A percentile compares a stretch with the other conserved stretches of the same genome.
Evolutionary conservation across 2,329 filamentous ascomycete species (phyloP).

Genomic region (Xylaria sp.): DNA sequence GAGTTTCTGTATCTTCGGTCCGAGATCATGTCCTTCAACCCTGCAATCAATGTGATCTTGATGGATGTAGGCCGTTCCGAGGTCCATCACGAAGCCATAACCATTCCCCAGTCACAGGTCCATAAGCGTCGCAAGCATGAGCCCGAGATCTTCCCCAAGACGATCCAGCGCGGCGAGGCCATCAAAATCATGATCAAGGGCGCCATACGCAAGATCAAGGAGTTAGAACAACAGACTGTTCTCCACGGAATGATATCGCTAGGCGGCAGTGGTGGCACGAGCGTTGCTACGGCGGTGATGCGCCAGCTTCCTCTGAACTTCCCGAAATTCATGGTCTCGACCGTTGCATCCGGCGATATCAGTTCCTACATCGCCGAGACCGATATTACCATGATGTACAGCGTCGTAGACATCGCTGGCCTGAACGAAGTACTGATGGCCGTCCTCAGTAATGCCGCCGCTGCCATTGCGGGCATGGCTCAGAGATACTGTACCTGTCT

Average conservation of each 20-base stretch:
- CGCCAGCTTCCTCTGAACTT: constrained; percentile 58
- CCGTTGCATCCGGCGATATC: constrained; percentile 62
- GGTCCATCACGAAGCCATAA: constrained; percentile 41
- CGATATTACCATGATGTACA: constrained; percentile 66
- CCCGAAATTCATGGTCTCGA: constrained; percentile 66
- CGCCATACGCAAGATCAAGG: constrained; percentile 39
- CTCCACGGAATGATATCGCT: constrained; percentile 55
- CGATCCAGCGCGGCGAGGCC: constrained; percentile 47
- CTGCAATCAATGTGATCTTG: constrained; percentile 41
- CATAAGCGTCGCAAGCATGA: constrained; percentile 36
- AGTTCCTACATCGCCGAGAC: constrained; percentile 60
- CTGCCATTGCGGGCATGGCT: constrained; percentile 56
- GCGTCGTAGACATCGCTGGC: constrained; percentile 65
- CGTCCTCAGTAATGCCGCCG: constrained; percentile 59
- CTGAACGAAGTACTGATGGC: constrained; percentile 53
- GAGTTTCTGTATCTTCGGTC: constrained; percentile 51
- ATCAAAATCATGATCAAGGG: constrained; percentile 50
- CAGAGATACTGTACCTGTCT: constrained; percentile 35
- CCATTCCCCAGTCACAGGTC: constrained; percentile 22
- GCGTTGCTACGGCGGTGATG: constrained; percentile 57
- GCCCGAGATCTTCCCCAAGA: constrained; percentile 31
- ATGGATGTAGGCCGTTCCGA: constrained; percentile 51
- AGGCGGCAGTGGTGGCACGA: constrained; percentile 60
- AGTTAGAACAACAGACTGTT: constrained; percentile 33
- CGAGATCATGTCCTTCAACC: constrained; percentile 29